These are phyloP conservation scores for Candolleomyces efflorescens DNA, from an alignment of 768 basidiomycete genomes.

Conservation along the genomic window DNA sequence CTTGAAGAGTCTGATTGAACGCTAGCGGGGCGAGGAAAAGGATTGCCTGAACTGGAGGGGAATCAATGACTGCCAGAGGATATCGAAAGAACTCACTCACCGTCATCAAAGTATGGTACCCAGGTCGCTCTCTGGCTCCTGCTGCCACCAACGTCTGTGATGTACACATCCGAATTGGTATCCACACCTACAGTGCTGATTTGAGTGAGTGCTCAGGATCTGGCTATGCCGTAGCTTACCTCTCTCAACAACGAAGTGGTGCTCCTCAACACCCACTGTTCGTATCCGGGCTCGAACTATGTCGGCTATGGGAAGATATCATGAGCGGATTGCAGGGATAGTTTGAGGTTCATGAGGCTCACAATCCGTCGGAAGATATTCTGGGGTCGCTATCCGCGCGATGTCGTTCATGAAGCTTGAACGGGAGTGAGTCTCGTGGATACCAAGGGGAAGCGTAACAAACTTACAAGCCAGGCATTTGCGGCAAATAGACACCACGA, in stretches of 20 bases:
- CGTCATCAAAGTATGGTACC: constrained; percentile 77
- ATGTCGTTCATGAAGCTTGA: constrained; percentile 73
- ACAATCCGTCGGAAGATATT: constrained; percentile 67
- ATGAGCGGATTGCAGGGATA: background rate
- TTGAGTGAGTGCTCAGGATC: too few relatives aligned
- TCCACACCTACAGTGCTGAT: constrained; percentile 20
- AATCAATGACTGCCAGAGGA: background rate
- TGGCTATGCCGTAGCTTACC: constrained; percentile 26
- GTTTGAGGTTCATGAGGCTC: constrained; percentile 12
- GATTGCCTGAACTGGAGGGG: constrained; percentile 61
- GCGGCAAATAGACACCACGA: constrained; percentile 49
- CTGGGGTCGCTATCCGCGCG: constrained; percentile 46
- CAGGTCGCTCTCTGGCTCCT: constrained; percentile 61
- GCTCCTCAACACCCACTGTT: constrained; percentile 73
- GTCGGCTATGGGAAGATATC: constrained; percentile 38
- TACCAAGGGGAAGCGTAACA: background rate
- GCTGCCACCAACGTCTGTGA: constrained; percentile 68
- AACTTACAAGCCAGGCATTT: constrained; percentile 66
- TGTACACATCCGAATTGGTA: constrained; percentile 54
- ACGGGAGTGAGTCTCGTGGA: background rate
- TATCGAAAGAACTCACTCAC: constrained; percentile 20
- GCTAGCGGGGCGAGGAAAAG: constrained; percentile 79
- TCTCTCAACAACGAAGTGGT: constrained; percentile 55
- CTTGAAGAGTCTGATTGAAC: constrained; percentile 71
- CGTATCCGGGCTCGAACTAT: constrained; percentile 72